These are phyloP conservation scores for Suillus plorans DNA, from an alignment of 768 basidiomycete species.

Conservation along the genomic window DNA sequence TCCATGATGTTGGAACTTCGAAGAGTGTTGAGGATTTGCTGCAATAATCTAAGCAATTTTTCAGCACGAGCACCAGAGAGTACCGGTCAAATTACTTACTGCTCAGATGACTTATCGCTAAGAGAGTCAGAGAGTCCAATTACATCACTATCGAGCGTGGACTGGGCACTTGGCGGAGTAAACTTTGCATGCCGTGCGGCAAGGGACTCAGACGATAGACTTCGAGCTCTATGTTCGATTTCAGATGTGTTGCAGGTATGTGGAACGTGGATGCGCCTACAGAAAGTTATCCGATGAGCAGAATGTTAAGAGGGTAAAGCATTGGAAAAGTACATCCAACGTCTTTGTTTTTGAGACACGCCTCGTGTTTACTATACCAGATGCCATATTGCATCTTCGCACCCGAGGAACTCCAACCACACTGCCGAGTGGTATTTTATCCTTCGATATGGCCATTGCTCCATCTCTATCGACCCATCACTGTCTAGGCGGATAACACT, in stretches of 20 bases:
- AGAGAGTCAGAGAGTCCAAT: background rate
- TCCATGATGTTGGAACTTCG: conserved; percentile 2
- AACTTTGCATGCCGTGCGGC: background rate
- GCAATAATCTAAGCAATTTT: background rate
- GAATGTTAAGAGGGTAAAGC: background rate
- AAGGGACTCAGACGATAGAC: background rate
- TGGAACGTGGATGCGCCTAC: background rate
- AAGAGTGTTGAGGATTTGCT: conserved; percentile 5
- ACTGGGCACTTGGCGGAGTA: background rate
- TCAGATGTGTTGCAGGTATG: background rate
- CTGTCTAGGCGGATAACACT: conserved; percentile 41
- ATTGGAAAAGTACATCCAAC: background rate
- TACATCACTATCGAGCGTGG: background rate
- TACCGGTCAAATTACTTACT: background rate
- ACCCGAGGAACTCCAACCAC: conserved; percentile 67
- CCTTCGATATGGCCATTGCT: conserved; percentile 55
- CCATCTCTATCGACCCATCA: conserved; percentile 41
- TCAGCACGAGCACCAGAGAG: background rate
- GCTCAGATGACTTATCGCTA: background rate
- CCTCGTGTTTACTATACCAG: background rate
- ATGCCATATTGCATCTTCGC: conserved; percentile 50
- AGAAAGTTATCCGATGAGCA: background rate
- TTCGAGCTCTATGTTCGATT: background rate
- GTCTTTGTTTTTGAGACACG: background rate
- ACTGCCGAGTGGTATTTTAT: conserved; percentile 52